These are phyloP conservation scores for Juglanconis sp. DNA, from an alignment of 2,329 filamentous ascomycete genomes.

Conservation along the genomic window DNA sequence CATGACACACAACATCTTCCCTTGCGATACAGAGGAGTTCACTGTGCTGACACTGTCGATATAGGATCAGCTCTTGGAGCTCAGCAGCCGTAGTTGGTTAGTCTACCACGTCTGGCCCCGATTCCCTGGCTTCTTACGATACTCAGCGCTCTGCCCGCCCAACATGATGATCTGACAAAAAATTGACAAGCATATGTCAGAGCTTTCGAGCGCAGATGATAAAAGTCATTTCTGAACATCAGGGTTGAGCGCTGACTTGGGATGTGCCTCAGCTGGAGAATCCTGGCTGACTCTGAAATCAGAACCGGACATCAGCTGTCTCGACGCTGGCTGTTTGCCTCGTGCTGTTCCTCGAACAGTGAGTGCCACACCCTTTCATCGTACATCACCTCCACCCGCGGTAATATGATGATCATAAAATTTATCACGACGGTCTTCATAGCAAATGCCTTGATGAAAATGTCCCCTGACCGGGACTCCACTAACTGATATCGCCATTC, in stretches of 20 bases:
- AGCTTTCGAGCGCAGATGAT: constrained; percentile 59
- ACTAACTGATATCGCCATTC: constrained; percentile 31
- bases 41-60: constrained; percentile 10
- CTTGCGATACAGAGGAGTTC: not conserved
- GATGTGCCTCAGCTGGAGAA: constrained; percentile 20
- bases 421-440: constrained; percentile 88
- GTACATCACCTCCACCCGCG: not conserved
- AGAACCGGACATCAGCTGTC: not conserved
- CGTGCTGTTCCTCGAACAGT: not conserved
- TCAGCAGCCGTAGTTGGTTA: not conserved
- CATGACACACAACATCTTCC: constrained; percentile 35
- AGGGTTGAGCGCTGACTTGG: constrained; percentile 2
- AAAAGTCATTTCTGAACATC: constrained; percentile 41
- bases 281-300: constrained; percentile 26
- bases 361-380: not conserved
- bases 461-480: constrained; percentile 69
- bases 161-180: constrained; percentile 76
- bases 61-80: not conserved
- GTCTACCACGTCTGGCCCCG: not conserved
- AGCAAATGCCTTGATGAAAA: constrained; percentile 76
- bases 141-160: constrained; percentile 16
- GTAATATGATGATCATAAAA: constrained; percentile 65
- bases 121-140: not conserved
- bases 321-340: not conserved
- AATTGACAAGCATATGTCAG: constrained; percentile 98